Base-by-base conservation (phyloP, 139 green algal species). In the Protoeuglena noctilucae region DNA sequence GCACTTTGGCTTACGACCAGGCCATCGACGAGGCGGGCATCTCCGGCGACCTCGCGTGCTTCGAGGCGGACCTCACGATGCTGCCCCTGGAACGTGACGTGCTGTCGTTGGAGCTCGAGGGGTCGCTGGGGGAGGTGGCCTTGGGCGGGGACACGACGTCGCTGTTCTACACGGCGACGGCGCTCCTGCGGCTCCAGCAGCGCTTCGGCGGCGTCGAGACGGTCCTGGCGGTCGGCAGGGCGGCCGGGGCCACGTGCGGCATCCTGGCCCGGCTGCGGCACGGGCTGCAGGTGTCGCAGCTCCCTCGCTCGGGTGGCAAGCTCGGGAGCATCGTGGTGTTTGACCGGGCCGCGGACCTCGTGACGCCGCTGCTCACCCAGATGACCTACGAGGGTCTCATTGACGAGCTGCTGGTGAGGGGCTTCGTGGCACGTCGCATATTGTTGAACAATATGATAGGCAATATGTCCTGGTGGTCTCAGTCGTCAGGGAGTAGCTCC, bases 361-460 rank as follows among this genome's bases (percentile, higher is more conserved):
- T 55, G 49, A 41, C 49, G 49, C 49, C 49, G 21, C 28, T 55
- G 49, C 31, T n/a, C 49, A 55, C 49, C 49, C 49, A 30, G 49
- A 28, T 55, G n/a, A 55, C 49, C 23, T 55, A 55, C 49, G 49
- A 55, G 49, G 49, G 49, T 23, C 49, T 55, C 21, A 30, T 55
- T 5, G 49, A 55, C 21, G 49, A 55, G 49, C n/a, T 55, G n/a
- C 22, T 55, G 4, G n/a, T n/a, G n/a, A n/a, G n/a, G n/a, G n/a
- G n/a, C n/a, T n/a, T n/a, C n/a, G n/a, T n/a, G n/a, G n/a, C n/a
- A n/a, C n/a, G n/a, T n/a, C n/a, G n/a, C n/a, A n/a, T n/a, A n/a
- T n/a, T n/a, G n/a, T n/a, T n/a, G n/a, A n/a, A n/a, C n/a, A n/a
- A n/a, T n/a, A n/a, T n/a, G n/a, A n/a, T n/a, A n/a, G n/a, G n/a